Base-by-base conservation (phyloP, 1,139 yeast species). In the Lodderomyces orthopsilosis region DNA sequence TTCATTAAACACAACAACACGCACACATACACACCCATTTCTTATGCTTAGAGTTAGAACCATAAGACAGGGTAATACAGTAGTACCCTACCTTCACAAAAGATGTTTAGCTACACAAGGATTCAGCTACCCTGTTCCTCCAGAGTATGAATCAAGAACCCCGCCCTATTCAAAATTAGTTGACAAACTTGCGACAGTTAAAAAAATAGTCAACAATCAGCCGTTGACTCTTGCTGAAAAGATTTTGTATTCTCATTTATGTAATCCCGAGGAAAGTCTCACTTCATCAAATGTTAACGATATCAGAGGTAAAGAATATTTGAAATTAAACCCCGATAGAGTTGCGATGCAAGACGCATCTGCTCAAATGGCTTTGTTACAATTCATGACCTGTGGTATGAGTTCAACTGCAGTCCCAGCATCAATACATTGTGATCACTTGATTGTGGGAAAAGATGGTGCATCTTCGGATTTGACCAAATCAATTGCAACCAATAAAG, bases 311-410 rank as follows among this genome's bases (percentile, higher is more conserved):
- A 64, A 79, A 48, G 80, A 87, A 47, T 93, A 93, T 63, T 78
- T 93, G 61, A 93, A 93, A 71, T 75, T 93, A 55, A 79, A 83
- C 60, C 98, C 98, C n/a, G 98, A 93, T 63, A 79, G 98, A 58
- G 98, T 93, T 17, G 98, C 98, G 21, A 91, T 91, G 97, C 98
- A 93, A 71, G 98, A 93, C 70, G 98, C 98, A 1, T 86, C 96
- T 19, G 98, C 98, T 2, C 98, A 93, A 68, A 93, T 91, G 87
- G 98, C 98, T 2, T 72, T 93, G 51, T 71, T 93, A 51, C 98
- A 93, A 68, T 93, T 93, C 66, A 91, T 93, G 95, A 89, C 98
- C 24, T 87, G 96, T 57, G 96, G 97, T 15, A 81, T 91, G 81
- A 62, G 80, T 39, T 71, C 81, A 26, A 88, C 97, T 6, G 85